Conservation (phyloP, 768 basidiomycete species). For the Myochromella boudieri region DNA sequence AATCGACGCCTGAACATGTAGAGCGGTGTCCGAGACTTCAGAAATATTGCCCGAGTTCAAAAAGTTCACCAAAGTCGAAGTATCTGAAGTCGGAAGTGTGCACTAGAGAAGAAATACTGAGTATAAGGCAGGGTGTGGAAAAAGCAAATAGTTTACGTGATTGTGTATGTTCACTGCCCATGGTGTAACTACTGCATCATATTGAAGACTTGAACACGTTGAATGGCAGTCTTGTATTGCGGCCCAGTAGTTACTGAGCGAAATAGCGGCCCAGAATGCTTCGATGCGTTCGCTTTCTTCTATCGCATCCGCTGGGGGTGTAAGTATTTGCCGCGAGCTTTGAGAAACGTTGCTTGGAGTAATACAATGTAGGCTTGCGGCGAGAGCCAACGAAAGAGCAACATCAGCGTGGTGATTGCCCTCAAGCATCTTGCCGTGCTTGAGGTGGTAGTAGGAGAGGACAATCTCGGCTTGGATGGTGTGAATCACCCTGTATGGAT, state of each 20-base stretch:
- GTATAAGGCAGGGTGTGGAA: not conserved
- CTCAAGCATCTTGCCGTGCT: too few species aligned
- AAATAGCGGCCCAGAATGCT: too few species aligned
- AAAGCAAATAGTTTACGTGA: not conserved
- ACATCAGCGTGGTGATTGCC: not conserved
- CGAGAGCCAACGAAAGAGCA: not conserved
- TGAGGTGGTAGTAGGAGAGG: too few species aligned
- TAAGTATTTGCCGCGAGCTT: not conserved
- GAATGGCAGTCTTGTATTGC: not conserved
- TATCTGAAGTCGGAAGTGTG: too few species aligned
- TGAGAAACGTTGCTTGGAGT: too few species aligned
- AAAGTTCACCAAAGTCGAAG: too few species aligned
- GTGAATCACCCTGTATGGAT: not conserved
- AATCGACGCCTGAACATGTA: not conserved
- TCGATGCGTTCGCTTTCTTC: not conserved
- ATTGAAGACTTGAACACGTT: not conserved
- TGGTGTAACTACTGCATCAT: not conserved
- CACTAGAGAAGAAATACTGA: not conserved
- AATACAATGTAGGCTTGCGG: too few species aligned
- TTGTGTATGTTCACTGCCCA: not conserved
- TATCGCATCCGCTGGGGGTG: not conserved
- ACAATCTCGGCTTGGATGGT: too few species aligned
- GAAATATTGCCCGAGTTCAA: not conserved
- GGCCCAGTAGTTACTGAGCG: not conserved
- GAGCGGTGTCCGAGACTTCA: not conserved